Evolutionary conservation across 2,329 filamentous ascomycete species (phyloP).

Genomic region (Colletotrichum abscissum): DNA sequence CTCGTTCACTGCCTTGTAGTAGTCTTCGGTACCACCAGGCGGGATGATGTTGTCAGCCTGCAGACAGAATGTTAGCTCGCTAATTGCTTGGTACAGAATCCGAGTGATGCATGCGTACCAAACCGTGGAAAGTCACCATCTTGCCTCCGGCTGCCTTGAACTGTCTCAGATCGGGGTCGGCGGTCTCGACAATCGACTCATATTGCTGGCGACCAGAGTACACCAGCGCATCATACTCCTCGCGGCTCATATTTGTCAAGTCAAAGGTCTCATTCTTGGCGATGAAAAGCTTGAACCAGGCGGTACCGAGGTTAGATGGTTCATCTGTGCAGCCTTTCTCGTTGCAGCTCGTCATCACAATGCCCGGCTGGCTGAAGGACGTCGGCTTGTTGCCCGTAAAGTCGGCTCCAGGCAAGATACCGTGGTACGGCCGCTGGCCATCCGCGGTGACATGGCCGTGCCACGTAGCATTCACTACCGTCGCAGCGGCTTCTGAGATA

Average conservation of each 20-base stretch:
- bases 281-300: conserved; percentile 15
- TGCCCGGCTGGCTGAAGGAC: background rate
- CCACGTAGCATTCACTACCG: background rate
- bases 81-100: no score
- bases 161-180: conserved; percentile 41
- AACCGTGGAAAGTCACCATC: conserved; percentile 50
- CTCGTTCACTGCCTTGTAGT: conserved; percentile 41
- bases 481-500: background rate
- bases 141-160: conserved; percentile 54
- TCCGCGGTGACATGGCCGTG: background rate
- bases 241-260: background rate
- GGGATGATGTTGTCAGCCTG: conserved; percentile 39
- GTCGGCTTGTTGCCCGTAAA: background rate
- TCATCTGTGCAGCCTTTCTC: background rate
- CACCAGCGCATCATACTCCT: conserved; percentile 8
- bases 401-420: background rate
- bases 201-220: background rate
- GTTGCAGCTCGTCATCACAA: background rate
- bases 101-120: background rate
- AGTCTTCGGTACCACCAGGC: conserved; percentile 37
- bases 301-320: background rate
- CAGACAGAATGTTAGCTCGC: conserved; percentile 39
- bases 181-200: conserved; percentile 1
- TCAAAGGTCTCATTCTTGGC: background rate
- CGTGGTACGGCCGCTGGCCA: background rate